A percentile compares a stretch with the other conserved stretches of the same genome.
Evolutionary conservation across 495 filamentous ascomycete genomes (phyloP).

Genomic region (Copromyces sp.): DNA sequence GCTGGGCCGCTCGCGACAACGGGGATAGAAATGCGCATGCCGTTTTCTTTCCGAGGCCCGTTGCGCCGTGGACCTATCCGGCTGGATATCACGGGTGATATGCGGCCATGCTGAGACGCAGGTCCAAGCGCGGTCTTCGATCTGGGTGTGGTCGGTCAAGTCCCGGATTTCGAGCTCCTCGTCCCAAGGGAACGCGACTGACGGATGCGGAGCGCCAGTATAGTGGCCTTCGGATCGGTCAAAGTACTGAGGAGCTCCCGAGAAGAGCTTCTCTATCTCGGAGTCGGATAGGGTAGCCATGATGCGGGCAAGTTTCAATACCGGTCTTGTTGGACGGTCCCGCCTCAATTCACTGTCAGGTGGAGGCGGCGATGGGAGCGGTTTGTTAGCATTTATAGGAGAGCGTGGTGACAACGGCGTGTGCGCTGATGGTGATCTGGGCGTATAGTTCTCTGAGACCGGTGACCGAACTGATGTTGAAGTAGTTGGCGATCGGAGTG

Average conservation of each 20-base stretch:
- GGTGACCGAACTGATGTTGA: neutral
- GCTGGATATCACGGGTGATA: slow-evolving; percentile 33
- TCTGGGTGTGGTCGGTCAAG: slow-evolving; percentile 50
- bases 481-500: neutral
- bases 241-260: slow-evolving; percentile 68
- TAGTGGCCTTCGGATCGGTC: slow-evolving; percentile 44
- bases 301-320: slow-evolving; percentile 41
- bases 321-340: slow-evolving; percentile 28
- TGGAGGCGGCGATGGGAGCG: slow-evolving; percentile 40
- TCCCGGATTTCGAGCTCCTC: slow-evolving; percentile 50
- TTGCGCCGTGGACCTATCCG: slow-evolving; percentile 28
- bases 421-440: slow-evolving; percentile 16
- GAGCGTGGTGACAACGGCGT: slow-evolving; percentile 23
- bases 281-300: slow-evolving; percentile 47
- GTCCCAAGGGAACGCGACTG: slow-evolving; percentile 62
- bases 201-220: slow-evolving; percentile 48
- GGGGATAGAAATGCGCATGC: slow-evolving; percentile 46
- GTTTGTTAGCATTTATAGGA: slow-evolving; percentile 39
- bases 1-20: slow-evolving; percentile 53
- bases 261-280: slow-evolving; percentile 61
- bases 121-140: slow-evolving; percentile 45
- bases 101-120: slow-evolving; percentile 42
- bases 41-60: slow-evolving; percentile 27
- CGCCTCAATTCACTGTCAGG: slow-evolving; percentile 33
- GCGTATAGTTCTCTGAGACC: slow-evolving; percentile 11